phyloP scores from a whole-genome alignment of 306 rosid species.

The Lablab purpureus region DNA sequence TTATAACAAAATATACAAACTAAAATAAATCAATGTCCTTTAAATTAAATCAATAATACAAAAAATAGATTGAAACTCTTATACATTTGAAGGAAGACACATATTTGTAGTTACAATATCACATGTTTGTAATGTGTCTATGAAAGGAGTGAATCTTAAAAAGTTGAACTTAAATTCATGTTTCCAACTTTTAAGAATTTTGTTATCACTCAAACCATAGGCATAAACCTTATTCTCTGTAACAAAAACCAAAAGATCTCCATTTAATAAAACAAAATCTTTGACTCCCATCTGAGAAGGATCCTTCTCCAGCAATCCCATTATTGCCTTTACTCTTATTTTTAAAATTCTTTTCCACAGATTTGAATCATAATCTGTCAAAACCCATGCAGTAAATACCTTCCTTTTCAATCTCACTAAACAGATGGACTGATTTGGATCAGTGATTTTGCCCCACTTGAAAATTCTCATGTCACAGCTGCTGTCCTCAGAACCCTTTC shows the following conservation, averaged over 20 bases:
- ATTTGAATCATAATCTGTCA: neutral
- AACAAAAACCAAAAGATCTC: neutral
- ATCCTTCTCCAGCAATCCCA: neutral
- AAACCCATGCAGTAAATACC: neutral
- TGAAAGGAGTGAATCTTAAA: neutral
- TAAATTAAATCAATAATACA: too few species aligned
- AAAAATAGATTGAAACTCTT: too few species aligned
- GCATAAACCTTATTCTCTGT: neutral
- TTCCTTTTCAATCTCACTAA: neutral
- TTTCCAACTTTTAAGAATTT: neutral
- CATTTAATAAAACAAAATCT: neutral
- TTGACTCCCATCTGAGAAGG: too few species aligned
- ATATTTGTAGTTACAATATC: too few species aligned
- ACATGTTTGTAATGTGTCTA: too few species aligned
- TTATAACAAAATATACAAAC: too few species aligned
- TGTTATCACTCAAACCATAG: neutral
- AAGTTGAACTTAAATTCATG: neutral
- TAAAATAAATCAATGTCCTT: too few species aligned
- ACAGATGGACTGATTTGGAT: neutral
- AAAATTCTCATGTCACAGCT: neutral
- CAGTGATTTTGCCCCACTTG: neutral
- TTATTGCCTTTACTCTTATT: neutral
- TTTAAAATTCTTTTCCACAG: neutral
- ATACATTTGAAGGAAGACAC: too few species aligned
- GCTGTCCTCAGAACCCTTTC: neutral